Evolutionary conservation across 345 rosid species (phyloP).

Genomic region (Aquilaria sinensis): DNA sequence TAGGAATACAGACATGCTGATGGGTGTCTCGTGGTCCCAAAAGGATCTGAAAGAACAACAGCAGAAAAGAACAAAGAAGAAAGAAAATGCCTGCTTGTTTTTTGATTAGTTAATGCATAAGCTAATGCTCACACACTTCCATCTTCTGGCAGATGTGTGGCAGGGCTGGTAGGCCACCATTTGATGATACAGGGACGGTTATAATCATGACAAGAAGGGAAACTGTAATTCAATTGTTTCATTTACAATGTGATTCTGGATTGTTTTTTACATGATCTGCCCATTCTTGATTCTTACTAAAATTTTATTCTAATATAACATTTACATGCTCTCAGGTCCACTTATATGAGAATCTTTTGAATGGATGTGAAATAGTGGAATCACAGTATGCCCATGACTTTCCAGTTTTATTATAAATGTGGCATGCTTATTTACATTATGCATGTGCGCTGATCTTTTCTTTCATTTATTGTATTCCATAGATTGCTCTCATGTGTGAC

Average conservation of each 20-base stretch:
- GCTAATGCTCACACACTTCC: background rate
- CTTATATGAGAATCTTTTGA: conserved; percentile 85
- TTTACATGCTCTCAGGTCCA: conserved; percentile 55
- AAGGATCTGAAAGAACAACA: background rate
- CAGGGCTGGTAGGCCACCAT: conserved; percentile 99
- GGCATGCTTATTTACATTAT: background rate
- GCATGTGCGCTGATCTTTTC: conserved; percentile 8
- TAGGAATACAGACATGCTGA: too few relatives aligned
- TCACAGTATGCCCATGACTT: conserved; percentile 64
- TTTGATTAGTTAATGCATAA: background rate
- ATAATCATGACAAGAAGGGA: conserved; percentile 95
- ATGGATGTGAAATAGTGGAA: conserved; percentile 94
- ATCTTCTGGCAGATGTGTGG: conserved; percentile 72
- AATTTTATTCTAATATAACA: conserved; percentile 15
- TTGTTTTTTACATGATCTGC: conserved; percentile 14
- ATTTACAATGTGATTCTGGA: conserved; percentile 12
- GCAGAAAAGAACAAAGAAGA: background rate
- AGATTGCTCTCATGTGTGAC: conserved; percentile 86
- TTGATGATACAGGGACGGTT: conserved; percentile 90
- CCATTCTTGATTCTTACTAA: conserved; percentile 9
- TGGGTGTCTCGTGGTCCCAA: background rate
- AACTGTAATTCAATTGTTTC: conserved; percentile 45
- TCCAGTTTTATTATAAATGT: conserved; percentile 13
- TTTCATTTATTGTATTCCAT: conserved; percentile 19
- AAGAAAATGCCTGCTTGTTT: conserved; percentile 13